Conservation (phyloP, 2,329 filamentous ascomycete genomes). For the Penicillium sp. region DNA sequence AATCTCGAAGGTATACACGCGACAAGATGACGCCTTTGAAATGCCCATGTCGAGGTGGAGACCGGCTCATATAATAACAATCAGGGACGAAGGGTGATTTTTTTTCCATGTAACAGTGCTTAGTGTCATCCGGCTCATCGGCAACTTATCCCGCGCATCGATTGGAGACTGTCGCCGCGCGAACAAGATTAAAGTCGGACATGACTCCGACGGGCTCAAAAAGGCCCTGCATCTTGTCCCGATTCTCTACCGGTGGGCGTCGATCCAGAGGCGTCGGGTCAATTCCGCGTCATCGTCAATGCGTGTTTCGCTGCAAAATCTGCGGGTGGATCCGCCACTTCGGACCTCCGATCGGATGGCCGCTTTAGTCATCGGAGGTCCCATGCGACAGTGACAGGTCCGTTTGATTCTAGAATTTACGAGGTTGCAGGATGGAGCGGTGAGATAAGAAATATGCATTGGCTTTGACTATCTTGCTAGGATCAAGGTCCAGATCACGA, state of each 20-base stretch:
- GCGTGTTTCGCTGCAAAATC: conserved; percentile 8
- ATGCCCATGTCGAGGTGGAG: neutral
- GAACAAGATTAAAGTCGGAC: conserved; percentile 14
- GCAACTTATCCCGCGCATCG: conserved; percentile 12
- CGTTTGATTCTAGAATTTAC: neutral
- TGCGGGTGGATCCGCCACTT: conserved; percentile 13
- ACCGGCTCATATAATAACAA: conserved; percentile 1
- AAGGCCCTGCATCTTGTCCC: conserved; percentile 9
- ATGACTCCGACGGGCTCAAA: conserved; percentile 15
- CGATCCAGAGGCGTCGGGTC: conserved; percentile 10
- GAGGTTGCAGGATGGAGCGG: neutral
- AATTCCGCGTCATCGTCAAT: conserved; percentile 16
- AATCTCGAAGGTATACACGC: neutral
- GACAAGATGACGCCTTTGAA: neutral
- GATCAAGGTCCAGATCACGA: neutral
- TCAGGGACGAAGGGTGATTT: conserved; percentile 4
- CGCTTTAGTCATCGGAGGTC: conserved; percentile 5
- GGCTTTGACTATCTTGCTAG: neutral
- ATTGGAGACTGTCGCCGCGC: conserved; percentile 21
- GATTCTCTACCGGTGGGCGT: conserved; percentile 10
- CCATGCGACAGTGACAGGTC: neutral
- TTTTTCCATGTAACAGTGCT: conserved; percentile 2
- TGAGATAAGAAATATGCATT: neutral
- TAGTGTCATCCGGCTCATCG: conserved; percentile 17
- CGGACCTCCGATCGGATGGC: conserved; percentile 24